A percentile compares a stretch with the other conserved stretches of the same genome.
These are phyloP conservation scores for Vanderwaltozyma yarrowii DNA, from an alignment of 805 yeast species.

Conservation along the genomic window DNA sequence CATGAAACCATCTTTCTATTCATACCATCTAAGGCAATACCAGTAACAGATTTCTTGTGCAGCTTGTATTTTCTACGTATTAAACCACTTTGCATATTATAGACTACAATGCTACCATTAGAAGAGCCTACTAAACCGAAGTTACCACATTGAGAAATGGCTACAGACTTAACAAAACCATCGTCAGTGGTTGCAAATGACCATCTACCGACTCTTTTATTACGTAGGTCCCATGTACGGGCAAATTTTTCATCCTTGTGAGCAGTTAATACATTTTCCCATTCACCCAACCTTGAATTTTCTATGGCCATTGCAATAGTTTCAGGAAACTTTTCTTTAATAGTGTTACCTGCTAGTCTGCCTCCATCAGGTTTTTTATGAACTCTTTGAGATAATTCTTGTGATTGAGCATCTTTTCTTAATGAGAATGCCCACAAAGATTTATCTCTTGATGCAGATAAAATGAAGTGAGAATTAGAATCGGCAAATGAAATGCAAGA, in stretches of 20 bases:
- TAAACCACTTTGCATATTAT: slow-evolving; percentile 86
- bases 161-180: slow-evolving; percentile 62
- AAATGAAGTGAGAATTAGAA: slow-evolving; percentile 68
- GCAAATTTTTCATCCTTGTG: slow-evolving; percentile 79
- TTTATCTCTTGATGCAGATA: slow-evolving; percentile 79
- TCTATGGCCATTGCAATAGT: slow-evolving; percentile 61
- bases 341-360: slow-evolving; percentile 48
- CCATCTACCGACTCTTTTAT: slow-evolving; percentile 72
- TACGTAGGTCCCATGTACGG: slow-evolving; percentile 79
- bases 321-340: slow-evolving; percentile 69
- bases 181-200: slow-evolving; percentile 65
- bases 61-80: slow-evolving; percentile 57
- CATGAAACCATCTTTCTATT: slow-evolving; percentile 78
- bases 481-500: slow-evolving; percentile 65
- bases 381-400: slow-evolving; percentile 75
- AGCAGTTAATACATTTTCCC: slow-evolving; percentile 89
- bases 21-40: slow-evolving; percentile 82
- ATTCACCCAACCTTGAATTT: slow-evolving; percentile 68
- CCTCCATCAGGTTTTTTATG: slow-evolving; percentile 35
- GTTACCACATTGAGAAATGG: slow-evolving; percentile 89
- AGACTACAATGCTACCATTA: slow-evolving; percentile 73
- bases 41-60: slow-evolving; percentile 77
- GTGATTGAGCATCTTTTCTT: slow-evolving; percentile 93
- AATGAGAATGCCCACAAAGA: slow-evolving; percentile 88
- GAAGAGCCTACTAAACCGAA: slow-evolving; percentile 89